Base-by-base conservation (phyloP, 1,284 basidiomycete species). In the Trichosporon ovoides region DNA sequence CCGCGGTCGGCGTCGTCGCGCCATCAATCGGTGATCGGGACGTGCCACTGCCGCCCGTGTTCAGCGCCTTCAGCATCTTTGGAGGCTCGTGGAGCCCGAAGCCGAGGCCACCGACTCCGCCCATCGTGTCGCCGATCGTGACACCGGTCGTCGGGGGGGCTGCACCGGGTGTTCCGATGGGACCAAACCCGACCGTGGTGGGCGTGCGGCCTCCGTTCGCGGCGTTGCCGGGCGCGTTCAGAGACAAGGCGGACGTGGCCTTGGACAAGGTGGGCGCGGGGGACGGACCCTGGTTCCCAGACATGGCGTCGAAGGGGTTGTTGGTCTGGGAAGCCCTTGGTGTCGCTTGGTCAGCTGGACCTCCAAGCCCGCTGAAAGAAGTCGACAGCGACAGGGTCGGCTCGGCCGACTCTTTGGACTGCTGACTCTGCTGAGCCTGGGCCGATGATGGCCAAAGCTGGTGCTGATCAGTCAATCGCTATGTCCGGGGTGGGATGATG, bases 281-380 rank as follows among this genome's bases (percentile, higher is more conserved):
- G 61, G 67, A 46, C 56, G 52, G 61, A 43, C 16, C 56, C 57
- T 43, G 61, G 58, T 40, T 58, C 14, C 22, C 22, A 53, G 46
- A 59, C 54, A 24, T 51, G 63, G 60, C 53, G 64, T 90, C 88
- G 69, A 91, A 90, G 2, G 87, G 89, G 72, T 90, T 88, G 61
- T 72, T 75, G 60, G 81, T 80, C 54, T 79, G 75, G 57, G 69
- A 79, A 12, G 84, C 83, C 64, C 83, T 82, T 37, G 89, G 88
- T 2, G 89, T 91, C 49, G 87, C 82, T 76, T 88, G 86, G 66
- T 85, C 86, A 63, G 76, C 69, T 20, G 84, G 77, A 38, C 82
- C 79, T 28, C 68, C 70, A 18, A 73, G 64, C 3, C 63, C 24
- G 7, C 66, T 56, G 57, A 70, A 72, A 0, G 72, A 74, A n/a